These are phyloP conservation scores for Dichotomocladium elegans DNA, from an alignment of 371 early-diverging fungal genomes.

Conservation along the genomic window DNA sequence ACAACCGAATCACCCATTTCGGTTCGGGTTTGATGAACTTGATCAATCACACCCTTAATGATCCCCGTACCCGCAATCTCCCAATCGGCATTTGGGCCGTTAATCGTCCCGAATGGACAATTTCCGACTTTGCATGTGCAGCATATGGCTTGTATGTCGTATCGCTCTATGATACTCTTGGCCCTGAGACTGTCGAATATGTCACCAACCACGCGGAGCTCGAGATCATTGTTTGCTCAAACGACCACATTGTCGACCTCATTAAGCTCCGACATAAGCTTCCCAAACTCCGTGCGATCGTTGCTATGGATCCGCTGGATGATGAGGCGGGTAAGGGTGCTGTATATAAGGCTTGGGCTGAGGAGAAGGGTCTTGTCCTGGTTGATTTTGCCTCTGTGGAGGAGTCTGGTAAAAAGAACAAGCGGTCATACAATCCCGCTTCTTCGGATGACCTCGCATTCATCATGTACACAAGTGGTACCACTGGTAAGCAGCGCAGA, in stretches of 20 bases:
- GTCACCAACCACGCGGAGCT: constrained; percentile 69
- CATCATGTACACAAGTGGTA: constrained; percentile 28
- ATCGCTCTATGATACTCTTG: constrained; percentile 94
- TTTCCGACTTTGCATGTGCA: constrained; percentile 61
- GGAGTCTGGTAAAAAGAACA: constrained; percentile 36
- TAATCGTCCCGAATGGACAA: constrained; percentile 92
- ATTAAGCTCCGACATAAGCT: constrained; percentile 45
- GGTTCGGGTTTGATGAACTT: constrained; percentile 54
- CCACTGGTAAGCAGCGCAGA: constrained; percentile 41
- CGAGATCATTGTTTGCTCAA: constrained; percentile 64
- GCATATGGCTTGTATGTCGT: constrained; percentile 62
- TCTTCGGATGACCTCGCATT: constrained; percentile 60
- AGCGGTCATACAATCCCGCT: constrained; percentile 32
- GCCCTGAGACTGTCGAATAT: constrained; percentile 63
- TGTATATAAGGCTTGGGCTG: constrained; percentile 42
- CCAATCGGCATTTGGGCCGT: constrained; percentile 65
- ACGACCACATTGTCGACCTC: constrained; percentile 54
- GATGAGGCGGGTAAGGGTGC: constrained; percentile 26
- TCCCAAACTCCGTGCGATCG: constrained; percentile 60
- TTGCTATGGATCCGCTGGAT: constrained; percentile 67
- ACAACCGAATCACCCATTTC: constrained; percentile 58
- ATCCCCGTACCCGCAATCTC: constrained; percentile 19
- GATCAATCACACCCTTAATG: constrained; percentile 27
- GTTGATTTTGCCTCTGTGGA: constrained; percentile 65
- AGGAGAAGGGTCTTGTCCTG: constrained; percentile 44